Conservation (phyloP, 805 yeast species). For the Cyberlindnera mississippiensis region DNA sequence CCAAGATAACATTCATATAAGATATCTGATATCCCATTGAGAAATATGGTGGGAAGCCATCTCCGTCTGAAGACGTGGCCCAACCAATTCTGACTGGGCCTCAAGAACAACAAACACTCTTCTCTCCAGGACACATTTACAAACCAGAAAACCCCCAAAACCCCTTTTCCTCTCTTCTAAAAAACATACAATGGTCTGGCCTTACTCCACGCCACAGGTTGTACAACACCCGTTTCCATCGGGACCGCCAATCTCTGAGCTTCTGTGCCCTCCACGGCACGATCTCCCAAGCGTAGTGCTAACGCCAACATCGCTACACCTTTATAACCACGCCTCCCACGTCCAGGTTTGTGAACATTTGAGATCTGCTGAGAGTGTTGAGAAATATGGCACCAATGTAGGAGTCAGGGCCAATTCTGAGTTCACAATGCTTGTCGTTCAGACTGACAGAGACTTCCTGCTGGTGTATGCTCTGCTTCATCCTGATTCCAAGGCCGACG, state of each 20-base stretch:
- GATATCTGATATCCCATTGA: too few species aligned
- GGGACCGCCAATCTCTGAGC: conserved; percentile 1
- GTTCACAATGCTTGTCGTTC: conserved; percentile 28
- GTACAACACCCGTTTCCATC: background rate
- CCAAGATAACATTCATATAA: too few species aligned
- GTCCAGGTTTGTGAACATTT: conserved; percentile 33
- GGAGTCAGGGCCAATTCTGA: conserved; percentile 28
- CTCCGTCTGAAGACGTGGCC: too few species aligned
- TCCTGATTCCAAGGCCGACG: conserved; percentile 11
- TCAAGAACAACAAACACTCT: too few species aligned
- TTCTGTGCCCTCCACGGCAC: conserved; percentile 1
- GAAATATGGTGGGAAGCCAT: too few species aligned
- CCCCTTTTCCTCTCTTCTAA: too few species aligned
- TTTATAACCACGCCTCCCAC: conserved; percentile 32
- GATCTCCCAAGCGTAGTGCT: conserved; percentile 22
- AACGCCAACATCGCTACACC: conserved; percentile 29
- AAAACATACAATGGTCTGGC: conserved; percentile 9
- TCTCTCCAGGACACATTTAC: too few species aligned
- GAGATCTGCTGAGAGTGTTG: conserved; percentile 32
- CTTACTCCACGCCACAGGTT: conserved; percentile 4
- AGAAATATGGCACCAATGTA: conserved; percentile 36
- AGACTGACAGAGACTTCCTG: conserved; percentile 34
- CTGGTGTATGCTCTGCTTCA: conserved; percentile 32
- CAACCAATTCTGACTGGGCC: too few species aligned
- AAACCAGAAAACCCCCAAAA: too few species aligned